A percentile compares a stretch with the other conserved stretches of the same genome.
These are phyloP conservation scores for Candida frijolesensis DNA, from an alignment of 1,139 yeast species.

Conservation along the genomic window DNA sequence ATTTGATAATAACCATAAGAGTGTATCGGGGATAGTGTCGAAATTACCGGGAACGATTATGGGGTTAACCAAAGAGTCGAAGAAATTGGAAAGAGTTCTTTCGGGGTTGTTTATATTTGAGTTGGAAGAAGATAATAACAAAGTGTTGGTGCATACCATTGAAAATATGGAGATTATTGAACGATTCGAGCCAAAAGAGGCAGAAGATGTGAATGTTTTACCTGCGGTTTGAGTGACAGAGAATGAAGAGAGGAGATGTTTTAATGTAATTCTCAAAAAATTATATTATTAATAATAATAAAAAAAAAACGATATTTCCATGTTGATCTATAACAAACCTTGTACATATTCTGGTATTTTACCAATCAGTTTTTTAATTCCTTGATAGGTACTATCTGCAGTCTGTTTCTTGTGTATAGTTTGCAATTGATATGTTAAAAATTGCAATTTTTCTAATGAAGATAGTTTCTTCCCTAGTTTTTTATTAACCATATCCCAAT, in stretches of 20 bases:
- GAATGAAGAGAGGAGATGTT: background rate
- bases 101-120: slow-evolving; percentile 81
- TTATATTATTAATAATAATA: too few relatives aligned
- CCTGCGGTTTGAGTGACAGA: slow-evolving; percentile 28
- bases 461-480: slow-evolving; percentile 23
- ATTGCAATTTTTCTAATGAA: slow-evolving; percentile 26
- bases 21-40: slow-evolving; percentile 24
- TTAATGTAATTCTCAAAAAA: too few relatives aligned
- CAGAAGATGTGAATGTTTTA: slow-evolving; percentile 26
- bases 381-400: slow-evolving; percentile 17
- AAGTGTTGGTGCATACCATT: slow-evolving; percentile 70
- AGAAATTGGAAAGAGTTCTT: slow-evolving; percentile 49
- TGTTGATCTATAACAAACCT: slow-evolving; percentile 7
- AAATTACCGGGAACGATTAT: slow-evolving; percentile 16
- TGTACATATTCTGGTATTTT: slow-evolving; percentile 15
- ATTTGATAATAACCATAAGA: slow-evolving; percentile 12
- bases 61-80: slow-evolving; percentile 33
- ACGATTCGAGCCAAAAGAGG: slow-evolving; percentile 30
- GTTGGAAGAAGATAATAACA: slow-evolving; percentile 57
- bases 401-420: slow-evolving; percentile 14
- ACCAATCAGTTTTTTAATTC: slow-evolving; percentile 15
- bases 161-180: slow-evolving; percentile 75
- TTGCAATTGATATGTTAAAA: slow-evolving; percentile 24
- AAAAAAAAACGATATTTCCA: background rate
- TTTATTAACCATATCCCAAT: slow-evolving; percentile 30